Evolutionary conservation across 75 land plant genomes (phyloP), one percentile per base, ranked within the genome.

Genomic region (Chamaecyparis obtusa): DNA sequence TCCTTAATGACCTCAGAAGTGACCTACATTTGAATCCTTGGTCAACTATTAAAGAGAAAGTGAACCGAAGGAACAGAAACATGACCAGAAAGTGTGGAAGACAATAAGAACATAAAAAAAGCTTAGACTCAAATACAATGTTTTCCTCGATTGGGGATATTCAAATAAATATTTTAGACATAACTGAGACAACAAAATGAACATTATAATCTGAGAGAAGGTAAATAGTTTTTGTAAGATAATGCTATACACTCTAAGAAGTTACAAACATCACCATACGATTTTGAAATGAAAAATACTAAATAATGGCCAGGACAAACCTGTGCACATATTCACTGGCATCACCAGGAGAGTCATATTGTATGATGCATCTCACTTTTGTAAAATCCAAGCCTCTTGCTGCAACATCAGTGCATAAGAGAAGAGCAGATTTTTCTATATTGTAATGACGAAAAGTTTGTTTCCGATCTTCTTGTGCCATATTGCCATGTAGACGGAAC

Each of bases 301-400:
- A 46, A 81, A 49, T 32, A 33, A 32, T 33, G 33, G 1, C 37
- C 0, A 81, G 33, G 27, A 32, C 9, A 33, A 89, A 97, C 99
- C 99, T 96, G 87, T 98, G 99, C 46, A 98, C 99, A 91, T 96
- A 98, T 89, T 96, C 99, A 77, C 89, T 95, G 36, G 99, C 95
- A 86, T 98, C 99, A 14, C 99, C 99, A 32, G 99, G 99, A 49
- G 99, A 93, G 88, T 98, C 99, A 91, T 98, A 98, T 85, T 98
- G 99, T 49, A 98, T 90, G 44, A 98, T 98, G 87, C 92, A 95
- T 82, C 84, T 92, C 39, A 98, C 96, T 88, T 92, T 91, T 30
- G 99, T 95, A 86, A 98, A 94, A 91, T 98, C 99, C 86, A 98
- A 88, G 36, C 99, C 99, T 87, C 99, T 90, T 85, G 99, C 96